Base-by-base conservation (phyloP, 345 rosid genomes). In the Hypericum perforatum region DNA sequence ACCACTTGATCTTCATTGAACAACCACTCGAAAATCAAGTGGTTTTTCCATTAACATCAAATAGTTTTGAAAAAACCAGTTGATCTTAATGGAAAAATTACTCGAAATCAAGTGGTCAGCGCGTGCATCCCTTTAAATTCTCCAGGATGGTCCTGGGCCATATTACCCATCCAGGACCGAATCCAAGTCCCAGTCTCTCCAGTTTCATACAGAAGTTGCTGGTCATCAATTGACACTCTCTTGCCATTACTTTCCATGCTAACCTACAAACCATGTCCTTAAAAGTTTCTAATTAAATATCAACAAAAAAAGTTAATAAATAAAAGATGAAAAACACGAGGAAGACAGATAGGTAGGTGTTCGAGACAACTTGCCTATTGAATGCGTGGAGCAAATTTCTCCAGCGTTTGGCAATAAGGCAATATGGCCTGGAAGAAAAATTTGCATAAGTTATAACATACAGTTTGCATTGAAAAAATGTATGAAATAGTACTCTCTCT, bases 181-280 rank as follows among this genome's bases (percentile, higher is more conserved):
- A n/a, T n/a, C n/a, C n/a, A n/a, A n/a, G n/a, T n/a, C n/a, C n/a
- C 97, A 71, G 83, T 88, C 76, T 92, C 98, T 62, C 98, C 98
- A 29, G 94, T 75, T 73, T 80, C 95, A 46, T 64, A 84, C 36
- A 94, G 85, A 66, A 92, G 95, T 36, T 86, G 81, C 54, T 70
- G 63, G 52, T 97, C 97, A 65, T 88, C 91, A 56, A 92, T 88
- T 13, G 98, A 88, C 38, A 88, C 96, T 60, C 97, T 95, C 74
- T 92, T 92, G 47, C 97, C 98, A 69, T 92, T 92, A 71, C 98
- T 92, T 80, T 92, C 98, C 98, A 88, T 92, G 78, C 97, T 92
- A 62, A 92, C 95, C 97, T 92, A 57, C 32, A 43, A 11, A 45
- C 22, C 22, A 32, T 13, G 50, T 22, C 32, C 32, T 22, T 22